A percentile compares a stretch with the other conserved stretches of the same genome.
Evolutionary conservation across 192 early-diverging fungal species (phyloP).

Genomic region (Coemansia biformis): DNA sequence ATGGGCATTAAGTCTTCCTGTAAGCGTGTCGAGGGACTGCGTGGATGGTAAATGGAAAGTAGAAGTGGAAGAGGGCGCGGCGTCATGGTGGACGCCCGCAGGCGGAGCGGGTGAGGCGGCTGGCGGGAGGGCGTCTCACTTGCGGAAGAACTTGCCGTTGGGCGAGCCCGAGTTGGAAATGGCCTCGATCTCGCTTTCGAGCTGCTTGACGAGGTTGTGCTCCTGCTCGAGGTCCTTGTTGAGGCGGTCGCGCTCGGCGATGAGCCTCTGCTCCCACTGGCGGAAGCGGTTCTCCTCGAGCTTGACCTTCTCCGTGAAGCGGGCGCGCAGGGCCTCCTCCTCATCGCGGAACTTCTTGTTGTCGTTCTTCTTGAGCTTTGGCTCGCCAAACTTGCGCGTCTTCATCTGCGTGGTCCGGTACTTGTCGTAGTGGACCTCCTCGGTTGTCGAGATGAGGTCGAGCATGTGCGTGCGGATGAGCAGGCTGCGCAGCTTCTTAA

Average conservation of each 20-base stretch:
- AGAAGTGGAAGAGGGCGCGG: no score
- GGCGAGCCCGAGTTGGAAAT: constrained; percentile 44
- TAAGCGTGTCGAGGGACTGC: no score
- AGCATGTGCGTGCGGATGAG: constrained; percentile 97
- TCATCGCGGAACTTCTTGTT: constrained; percentile 98
- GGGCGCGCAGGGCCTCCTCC: constrained; percentile 89
- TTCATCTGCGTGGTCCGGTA: constrained; percentile 85
- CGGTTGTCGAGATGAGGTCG: constrained; percentile 88
- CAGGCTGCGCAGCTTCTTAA: constrained; percentile 92
- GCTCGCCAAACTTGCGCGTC: constrained; percentile 82
- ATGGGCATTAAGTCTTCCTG: no score
- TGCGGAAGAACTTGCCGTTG: constrained; percentile 53
- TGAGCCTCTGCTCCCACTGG: constrained; percentile 92
- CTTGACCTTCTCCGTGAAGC: constrained; percentile 97
- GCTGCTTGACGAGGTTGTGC: constrained; percentile 87
- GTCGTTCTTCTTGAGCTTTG: constrained; percentile 70
- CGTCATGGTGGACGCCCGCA: no score
- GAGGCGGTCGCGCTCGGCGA: constrained; percentile 95
- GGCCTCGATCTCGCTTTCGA: constrained; percentile 76
- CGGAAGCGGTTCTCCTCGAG: constrained; percentile 96
- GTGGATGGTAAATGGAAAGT: no score
- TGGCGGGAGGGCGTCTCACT: constrained; percentile 10
- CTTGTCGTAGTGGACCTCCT: constrained; percentile 94
- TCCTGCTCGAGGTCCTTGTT: constrained; percentile 98
- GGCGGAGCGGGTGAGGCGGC: not conserved